Evolutionary conservation across 805 yeast species (phyloP), one percentile per base, ranked within the genome.

Genomic region (Wickerhamiella sorbophila): DNA sequence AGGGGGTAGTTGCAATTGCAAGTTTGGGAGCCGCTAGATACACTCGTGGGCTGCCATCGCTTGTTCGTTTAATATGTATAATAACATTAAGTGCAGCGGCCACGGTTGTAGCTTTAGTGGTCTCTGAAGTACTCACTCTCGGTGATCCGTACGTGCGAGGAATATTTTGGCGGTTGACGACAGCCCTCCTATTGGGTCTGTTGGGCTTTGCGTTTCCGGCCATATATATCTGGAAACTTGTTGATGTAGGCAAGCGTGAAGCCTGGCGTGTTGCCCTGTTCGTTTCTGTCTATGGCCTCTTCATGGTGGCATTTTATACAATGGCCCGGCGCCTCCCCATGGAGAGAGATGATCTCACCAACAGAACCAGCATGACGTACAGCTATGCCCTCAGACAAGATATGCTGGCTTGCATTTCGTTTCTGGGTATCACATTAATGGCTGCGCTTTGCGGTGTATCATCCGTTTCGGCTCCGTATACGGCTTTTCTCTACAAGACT

Each of bases 371-470:
- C 18, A 17, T 20, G 4, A 40, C 33, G 4, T 22, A 15, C 17
- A 51, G 54, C 55, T 44, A 45, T 38, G 20, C 36, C 15, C 29
- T 53, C 29, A 45, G 56, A 24, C 55, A 51, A 38, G 50, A 52
- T 32, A 39, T 52, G 17, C 53, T 63, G 8, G 59, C 64, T 5
- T 42, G 62, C 22, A 54, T 65, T 9, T 63, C 64, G 16, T 52
- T 65, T 32, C 46, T 60, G n/a, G 70, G 70, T 12, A 58, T 66
- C 29, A 54, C 66, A 1, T 49, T 60, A 16, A 64, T 64, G 67
- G 67, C 66, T 1, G 44, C 56, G 5, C 48, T 65, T 29, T 57
- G 66, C 15, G 70, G 69, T 2, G 49, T 65, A 33, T 65, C 66
- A 9, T 56, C 66, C 8, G 64, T 65, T 17, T 50, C 61, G 15